Base-by-base conservation (phyloP, 2,329 filamentous ascomycete species). In the Aspergillus fijiensis region DNA sequence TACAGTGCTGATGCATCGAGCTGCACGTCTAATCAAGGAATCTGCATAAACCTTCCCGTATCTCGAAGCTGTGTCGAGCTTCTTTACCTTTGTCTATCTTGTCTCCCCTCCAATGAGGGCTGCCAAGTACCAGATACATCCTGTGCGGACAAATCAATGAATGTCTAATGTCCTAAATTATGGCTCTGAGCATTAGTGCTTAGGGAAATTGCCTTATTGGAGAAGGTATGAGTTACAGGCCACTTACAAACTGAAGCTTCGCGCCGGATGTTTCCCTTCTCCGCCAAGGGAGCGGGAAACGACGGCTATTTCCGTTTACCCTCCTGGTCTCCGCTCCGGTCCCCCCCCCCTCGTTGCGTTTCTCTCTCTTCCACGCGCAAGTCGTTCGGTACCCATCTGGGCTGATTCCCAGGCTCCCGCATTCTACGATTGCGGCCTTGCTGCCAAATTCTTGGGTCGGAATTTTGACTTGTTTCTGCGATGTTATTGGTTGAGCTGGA, bases 301-400 rank as follows among this genome's bases (percentile, higher is more conserved):
- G 25, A 21, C 66, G 66, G 66, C 58, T 68, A 65, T 65, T 65
- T 63, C 21, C 42, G 33, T 51, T 60, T 45, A 31, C 55, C 53
- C 50, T 47, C 57, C 33, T 50, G 51, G 54, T 54, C 50, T 49
- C 50, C 53, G 53, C 53, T 39, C 53, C 52, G 19, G 27, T 23
- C 10, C 5, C 11, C 25, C 49, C 35, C 35, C 51, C 11, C 51
- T 50, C 31, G 21, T 27, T 31, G 29, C 11, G 39, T 21, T 27
- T 31, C 35, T 42, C 52, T 14, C 16, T 33, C 21, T 57, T 14
- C 29, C 42, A 23, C 19, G 23, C 33, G 42, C 14, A 12, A 19
- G 19, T 16, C 39, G 4, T 4, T 45, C 5, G 16, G 39, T 45
- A 16, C 19, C 39, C 39, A 45, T 45, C 39, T 45, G n/a, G 39